Percentiles rank a stretch among this genome's conserved stretches.
Evolutionary conservation across 2,329 filamentous ascomycete species (phyloP).

Genomic region (Penicillium sp.): DNA sequence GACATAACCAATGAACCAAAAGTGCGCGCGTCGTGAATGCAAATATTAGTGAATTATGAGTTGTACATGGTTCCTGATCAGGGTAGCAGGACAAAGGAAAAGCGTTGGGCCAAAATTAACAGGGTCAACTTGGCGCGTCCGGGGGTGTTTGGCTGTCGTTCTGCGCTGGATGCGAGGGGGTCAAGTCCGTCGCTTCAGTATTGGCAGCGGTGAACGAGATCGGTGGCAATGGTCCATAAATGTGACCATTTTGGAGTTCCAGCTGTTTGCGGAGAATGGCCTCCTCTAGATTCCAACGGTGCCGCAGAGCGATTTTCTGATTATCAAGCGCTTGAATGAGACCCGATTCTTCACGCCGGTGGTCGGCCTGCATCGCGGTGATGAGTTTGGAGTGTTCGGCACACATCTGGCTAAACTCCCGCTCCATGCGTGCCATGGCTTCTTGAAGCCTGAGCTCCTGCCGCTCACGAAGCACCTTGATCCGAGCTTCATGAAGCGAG

Average conservation of each 20-base stretch:
- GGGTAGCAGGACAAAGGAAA: no score
- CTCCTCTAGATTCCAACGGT: constrained; percentile 40
- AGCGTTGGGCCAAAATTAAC: no score
- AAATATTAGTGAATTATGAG: neutral
- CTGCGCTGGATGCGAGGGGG: constrained; percentile 1
- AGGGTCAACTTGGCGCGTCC: neutral
- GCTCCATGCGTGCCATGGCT: constrained; percentile 35
- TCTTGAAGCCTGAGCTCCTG: constrained; percentile 40
- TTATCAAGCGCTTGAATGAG: constrained; percentile 27
- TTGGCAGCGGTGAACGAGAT: constrained; percentile 28
- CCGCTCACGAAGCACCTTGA: constrained; percentile 44
- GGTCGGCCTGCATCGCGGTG: constrained; percentile 30
- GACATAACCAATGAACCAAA: neutral
- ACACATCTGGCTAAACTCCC: constrained; percentile 33
- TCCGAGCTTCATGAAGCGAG: constrained; percentile 38
- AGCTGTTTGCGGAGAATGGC: constrained; percentile 36
- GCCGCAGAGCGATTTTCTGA: constrained; percentile 31
- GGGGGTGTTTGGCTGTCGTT: neutral
- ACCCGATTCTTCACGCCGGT: constrained; percentile 29
- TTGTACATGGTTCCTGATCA: no score
- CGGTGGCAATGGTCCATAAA: constrained; percentile 36
- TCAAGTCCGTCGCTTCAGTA: constrained; percentile 24
- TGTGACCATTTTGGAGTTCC: constrained; percentile 30
- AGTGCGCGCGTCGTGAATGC: neutral
- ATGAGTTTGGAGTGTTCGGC: constrained; percentile 29